A percentile compares a stretch with the other conserved stretches of the same genome.
Conservation (phyloP, 1,139 yeast genomes). For the Candida tetrigidarum region DNA sequence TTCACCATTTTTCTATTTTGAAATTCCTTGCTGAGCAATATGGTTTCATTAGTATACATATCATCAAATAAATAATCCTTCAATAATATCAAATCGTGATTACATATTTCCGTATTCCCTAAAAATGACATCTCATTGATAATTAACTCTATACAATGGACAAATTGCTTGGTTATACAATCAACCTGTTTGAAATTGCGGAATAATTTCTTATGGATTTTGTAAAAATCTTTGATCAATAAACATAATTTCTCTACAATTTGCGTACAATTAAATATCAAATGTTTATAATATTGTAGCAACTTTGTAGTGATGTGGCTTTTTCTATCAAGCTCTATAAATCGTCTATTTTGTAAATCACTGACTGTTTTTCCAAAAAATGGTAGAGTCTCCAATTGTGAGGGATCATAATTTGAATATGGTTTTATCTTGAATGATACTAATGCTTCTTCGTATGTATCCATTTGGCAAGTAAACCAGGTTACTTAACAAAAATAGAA, state of each 20-base stretch:
- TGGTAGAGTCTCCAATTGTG: neutral
- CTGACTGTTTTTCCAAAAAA: neutral
- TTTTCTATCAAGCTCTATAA: neutral
- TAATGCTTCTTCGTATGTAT: neutral
- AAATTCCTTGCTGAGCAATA: neutral
- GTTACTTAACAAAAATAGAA: neutral
- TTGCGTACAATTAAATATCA: neutral
- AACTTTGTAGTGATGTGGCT: neutral
- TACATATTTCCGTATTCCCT: neutral
- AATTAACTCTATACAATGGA: neutral
- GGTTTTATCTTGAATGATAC: neutral
- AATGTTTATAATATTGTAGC: neutral
- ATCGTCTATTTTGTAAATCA: neutral
- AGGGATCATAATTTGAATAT: neutral
- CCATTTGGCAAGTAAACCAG: neutral
- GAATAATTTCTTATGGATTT: neutral
- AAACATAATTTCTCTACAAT: neutral
- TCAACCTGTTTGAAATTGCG: neutral
- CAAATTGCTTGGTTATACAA: neutral
- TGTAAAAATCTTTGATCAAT: neutral
- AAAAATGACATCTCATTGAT: neutral
- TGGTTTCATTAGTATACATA: neutral
- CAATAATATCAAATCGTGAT: neutral
- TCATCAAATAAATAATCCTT: slow-evolving; percentile 2
- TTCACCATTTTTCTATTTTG: neutral